A percentile compares a stretch with the other conserved stretches of the same genome.
These are phyloP conservation scores for Berkeleyomyces rouxiae DNA, from an alignment of 2,329 filamentous ascomycete genomes.

Conservation along the genomic window DNA sequence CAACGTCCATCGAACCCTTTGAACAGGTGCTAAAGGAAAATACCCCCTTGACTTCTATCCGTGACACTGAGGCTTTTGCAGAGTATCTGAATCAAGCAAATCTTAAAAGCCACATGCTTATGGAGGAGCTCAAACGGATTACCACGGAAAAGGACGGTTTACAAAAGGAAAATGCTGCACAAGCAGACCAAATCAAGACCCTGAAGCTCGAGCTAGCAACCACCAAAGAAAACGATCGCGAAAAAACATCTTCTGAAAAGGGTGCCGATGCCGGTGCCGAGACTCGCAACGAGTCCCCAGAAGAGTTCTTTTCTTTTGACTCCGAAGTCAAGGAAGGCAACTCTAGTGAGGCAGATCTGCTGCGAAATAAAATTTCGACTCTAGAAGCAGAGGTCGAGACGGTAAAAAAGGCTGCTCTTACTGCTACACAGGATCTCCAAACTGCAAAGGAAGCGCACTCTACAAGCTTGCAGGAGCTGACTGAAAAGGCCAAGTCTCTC, in stretches of 20 bases:
- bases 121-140: slow-evolving; percentile 81
- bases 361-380: slow-evolving; percentile 51
- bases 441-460: slow-evolving; percentile 47
- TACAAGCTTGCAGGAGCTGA: slow-evolving; percentile 20
- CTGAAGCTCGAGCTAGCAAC: slow-evolving; percentile 33
- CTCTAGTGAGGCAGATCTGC: slow-evolving; percentile 49
- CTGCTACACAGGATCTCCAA: slow-evolving; percentile 52
- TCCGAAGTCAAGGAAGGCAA: slow-evolving; percentile 66
- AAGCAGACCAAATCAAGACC: slow-evolving; percentile 22
- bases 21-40: slow-evolving; percentile 82
- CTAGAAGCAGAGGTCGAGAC: slow-evolving; percentile 55
- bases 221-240: slow-evolving; percentile 18
- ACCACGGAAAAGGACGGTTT: slow-evolving; percentile 64
- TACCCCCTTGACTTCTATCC: slow-evolving; percentile 77
- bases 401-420: slow-evolving; percentile 51
- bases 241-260: slow-evolving; percentile 4
- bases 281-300: slow-evolving; percentile 19
- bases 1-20: slow-evolving; percentile 79
- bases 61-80: slow-evolving; percentile 64
- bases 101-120: slow-evolving; percentile 76
- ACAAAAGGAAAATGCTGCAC: slow-evolving; percentile 52
- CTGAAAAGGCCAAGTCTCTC: slow-evolving; percentile 26
- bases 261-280: slow-evolving; percentile 19
- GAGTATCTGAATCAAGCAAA: slow-evolving; percentile 84
- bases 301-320: slow-evolving; percentile 82